Evolutionary conservation across 139 green algal species (phyloP), one percentile per base, ranked within the genome.

Genomic region (Raphidocelis subcapitata): DNA sequence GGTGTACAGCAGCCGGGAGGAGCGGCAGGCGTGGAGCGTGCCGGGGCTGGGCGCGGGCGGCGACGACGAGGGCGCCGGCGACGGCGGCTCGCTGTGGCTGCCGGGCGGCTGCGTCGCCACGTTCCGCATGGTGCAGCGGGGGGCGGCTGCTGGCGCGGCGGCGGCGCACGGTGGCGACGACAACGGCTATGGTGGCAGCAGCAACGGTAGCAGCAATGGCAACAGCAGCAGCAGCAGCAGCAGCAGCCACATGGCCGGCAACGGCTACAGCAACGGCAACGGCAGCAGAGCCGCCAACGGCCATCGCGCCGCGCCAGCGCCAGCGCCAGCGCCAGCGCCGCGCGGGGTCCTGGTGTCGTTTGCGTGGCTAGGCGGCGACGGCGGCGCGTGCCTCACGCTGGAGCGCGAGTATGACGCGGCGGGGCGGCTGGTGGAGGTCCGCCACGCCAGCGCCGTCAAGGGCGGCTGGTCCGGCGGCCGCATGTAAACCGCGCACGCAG

Each of bases 1-100:
- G 24, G n/a, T 78, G 49, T 78, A 78, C 54, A 72, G 35, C 51
- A 78, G 72, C 62, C 62, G 52, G 46, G 72, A 78, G 52, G 63
- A 72, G 62, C 62, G 51, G 33, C 72, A 72, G 72, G 59, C 72
- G 51, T 78, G 72, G 72, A 46, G 62, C 20, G 70, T 76, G 46
- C 60, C 70, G 16, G 57, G 57, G 21, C 51, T 67, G 23, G 67
- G 44, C 41, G 41, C 41, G 8, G 41, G 8, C 8, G 41, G 41
- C 12, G 41, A 49, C 41, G 41, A 12, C 41, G 41, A 12, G 12
- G 54, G 54, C 5, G 54, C 18, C 26, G 59, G 15, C 28, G 28
- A 65, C 16, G 73, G 73, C 29, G 65, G 73, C 29, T 65, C 56
- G 4, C 64, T 73, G 20, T 73, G 65, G 73, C 57, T 73, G 21